A percentile compares a stretch with the other conserved stretches of the same genome.
Evolutionary conservation across 1,139 yeast genomes (phyloP).

Genomic region (Magnusiomyces sp.): DNA sequence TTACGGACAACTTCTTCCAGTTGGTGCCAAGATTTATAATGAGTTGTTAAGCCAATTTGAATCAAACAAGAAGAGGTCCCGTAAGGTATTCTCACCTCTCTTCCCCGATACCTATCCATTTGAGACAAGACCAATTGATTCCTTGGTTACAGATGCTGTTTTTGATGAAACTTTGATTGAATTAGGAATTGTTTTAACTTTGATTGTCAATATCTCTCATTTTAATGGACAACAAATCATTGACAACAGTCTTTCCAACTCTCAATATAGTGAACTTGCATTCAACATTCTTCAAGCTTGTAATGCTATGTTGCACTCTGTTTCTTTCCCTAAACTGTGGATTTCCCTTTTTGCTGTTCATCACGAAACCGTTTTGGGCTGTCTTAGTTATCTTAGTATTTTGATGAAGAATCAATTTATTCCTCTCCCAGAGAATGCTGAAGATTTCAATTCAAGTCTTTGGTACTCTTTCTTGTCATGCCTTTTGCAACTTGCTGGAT

Average conservation of each 20-base stretch:
- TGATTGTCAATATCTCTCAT: conserved; percentile 27
- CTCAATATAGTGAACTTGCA: conserved; percentile 31
- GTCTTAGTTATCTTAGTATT: conserved; percentile 46
- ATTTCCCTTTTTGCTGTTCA: conserved; percentile 28
- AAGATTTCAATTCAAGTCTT: conserved; percentile 48
- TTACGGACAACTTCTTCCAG: conserved; percentile 29
- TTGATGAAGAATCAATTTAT: conserved; percentile 34
- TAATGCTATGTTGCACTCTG: conserved; percentile 30
- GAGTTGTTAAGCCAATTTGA: conserved; percentile 24
- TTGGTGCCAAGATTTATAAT: conserved; percentile 27
- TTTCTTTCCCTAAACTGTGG: conserved; percentile 37
- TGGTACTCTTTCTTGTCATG: conserved; percentile 48
- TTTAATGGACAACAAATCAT: conserved; percentile 45
- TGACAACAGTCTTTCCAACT: conserved; percentile 43
- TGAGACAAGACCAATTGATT: conserved; percentile 57
- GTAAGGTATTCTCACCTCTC: conserved; percentile 32
- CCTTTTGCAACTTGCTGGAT: conserved; percentile 47
- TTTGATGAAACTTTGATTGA: conserved; percentile 71
- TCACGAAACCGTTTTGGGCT: conserved; percentile 52
- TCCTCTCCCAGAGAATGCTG: conserved; percentile 50
- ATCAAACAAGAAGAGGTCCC: conserved; percentile 9
- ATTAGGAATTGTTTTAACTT: conserved; percentile 39
- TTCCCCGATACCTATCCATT: conserved; percentile 69
- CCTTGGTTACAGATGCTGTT: conserved; percentile 61
- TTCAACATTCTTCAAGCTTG: conserved; percentile 34